These are phyloP conservation scores for Solanum medicagineum DNA, from an alignment of 257 asterid genomes.

Conservation along the genomic window DNA sequence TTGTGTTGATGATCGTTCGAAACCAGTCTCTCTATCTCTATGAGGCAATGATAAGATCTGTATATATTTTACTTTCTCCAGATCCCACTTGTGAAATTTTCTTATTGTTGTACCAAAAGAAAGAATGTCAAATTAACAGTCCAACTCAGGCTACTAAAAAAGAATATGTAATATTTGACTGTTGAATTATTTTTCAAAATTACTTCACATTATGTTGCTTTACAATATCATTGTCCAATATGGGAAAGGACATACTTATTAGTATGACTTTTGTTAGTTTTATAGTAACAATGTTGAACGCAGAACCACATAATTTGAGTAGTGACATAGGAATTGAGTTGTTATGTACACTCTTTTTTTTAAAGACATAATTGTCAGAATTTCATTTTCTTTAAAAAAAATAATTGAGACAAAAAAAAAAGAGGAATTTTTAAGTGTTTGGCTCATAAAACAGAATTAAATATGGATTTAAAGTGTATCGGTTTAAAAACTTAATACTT, in stretches of 20 bases:
- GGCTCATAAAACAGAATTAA: background rate
- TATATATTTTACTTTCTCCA: too few species aligned
- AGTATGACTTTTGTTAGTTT: background rate
- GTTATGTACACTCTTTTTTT: background rate
- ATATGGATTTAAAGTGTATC: background rate
- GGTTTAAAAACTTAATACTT: background rate
- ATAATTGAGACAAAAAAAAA: too few species aligned
- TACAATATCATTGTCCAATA: background rate
- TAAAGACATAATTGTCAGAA: too few species aligned
- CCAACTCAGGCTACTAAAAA: background rate
- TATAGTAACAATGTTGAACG: background rate
- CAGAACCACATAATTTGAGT: background rate
- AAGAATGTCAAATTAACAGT: background rate
- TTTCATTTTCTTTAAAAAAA: too few species aligned
- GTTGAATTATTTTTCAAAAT: background rate
- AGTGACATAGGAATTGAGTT: background rate
- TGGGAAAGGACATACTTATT: background rate
- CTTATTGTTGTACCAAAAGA: background rate
- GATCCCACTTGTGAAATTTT: too few species aligned
- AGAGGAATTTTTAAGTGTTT: background rate
- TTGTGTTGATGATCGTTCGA: too few species aligned
- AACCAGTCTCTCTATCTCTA: too few species aligned
- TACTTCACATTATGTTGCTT: background rate
- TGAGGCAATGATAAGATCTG: too few species aligned
- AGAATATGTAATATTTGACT: background rate